These are phyloP conservation scores for Prunus kanzakura DNA, from an alignment of 306 rosid genomes.

Conservation along the genomic window DNA sequence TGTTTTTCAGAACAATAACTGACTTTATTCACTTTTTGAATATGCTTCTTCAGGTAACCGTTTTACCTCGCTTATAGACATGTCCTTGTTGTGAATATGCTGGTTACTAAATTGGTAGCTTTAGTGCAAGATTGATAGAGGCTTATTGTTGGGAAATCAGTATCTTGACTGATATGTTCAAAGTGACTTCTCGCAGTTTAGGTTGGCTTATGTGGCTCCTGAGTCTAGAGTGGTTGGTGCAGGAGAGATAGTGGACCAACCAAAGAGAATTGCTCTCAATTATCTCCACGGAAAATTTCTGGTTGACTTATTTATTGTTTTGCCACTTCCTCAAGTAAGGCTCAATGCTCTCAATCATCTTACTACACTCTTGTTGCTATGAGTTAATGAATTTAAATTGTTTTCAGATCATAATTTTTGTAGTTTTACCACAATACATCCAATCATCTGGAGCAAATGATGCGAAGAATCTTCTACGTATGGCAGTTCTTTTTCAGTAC, in stretches of 20 bases:
- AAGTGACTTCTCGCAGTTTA: slow-evolving; percentile 41
- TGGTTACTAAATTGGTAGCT: neutral
- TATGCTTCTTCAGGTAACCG: slow-evolving; percentile 75
- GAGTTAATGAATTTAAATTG: neutral
- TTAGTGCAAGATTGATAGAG: no score
- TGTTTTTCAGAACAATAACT: slow-evolving; percentile 54
- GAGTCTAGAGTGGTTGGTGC: slow-evolving; percentile 81
- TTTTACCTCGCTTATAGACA: neutral
- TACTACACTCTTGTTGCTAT: neutral
- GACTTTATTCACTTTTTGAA: slow-evolving; percentile 61
- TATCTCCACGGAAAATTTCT: slow-evolving; percentile 50
- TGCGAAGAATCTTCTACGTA: slow-evolving; percentile 64
- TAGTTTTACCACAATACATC: slow-evolving; percentile 44
- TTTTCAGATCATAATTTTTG: slow-evolving; percentile 57
- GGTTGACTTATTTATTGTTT: slow-evolving; percentile 54
- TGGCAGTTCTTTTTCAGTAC: slow-evolving; percentile 60
- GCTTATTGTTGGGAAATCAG: neutral
- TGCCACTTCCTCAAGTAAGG: slow-evolving; percentile 87
- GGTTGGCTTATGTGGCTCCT: slow-evolving; percentile 81
- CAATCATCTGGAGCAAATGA: slow-evolving; percentile 65
- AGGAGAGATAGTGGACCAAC: slow-evolving; percentile 71
- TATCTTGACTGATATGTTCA: neutral
- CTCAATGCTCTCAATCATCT: neutral
- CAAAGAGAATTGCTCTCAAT: slow-evolving; percentile 59
- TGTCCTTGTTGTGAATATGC: neutral